Evolutionary conservation across 2,329 filamentous ascomycete species (phyloP).

Genomic region (Xenoacremonium recifei): DNA sequence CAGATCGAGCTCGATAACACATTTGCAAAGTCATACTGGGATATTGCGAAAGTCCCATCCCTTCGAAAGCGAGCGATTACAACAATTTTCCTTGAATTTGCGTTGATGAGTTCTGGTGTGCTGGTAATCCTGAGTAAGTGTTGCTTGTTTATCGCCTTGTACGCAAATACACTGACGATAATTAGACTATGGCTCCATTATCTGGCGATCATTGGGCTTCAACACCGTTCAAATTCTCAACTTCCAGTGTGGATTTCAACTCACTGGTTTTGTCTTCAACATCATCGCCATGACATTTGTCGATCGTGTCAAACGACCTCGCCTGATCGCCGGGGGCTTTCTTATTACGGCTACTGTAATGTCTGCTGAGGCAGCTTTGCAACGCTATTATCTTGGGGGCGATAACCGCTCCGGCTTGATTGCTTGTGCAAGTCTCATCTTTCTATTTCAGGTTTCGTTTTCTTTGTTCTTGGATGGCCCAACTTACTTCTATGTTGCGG

Average conservation of each 20-base stretch:
- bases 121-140: slow-evolving; percentile 6
- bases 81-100: neutral
- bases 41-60: neutral
- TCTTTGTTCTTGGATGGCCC: slow-evolving; percentile 6
- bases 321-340: slow-evolving; percentile 4
- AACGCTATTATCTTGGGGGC: slow-evolving; percentile 1
- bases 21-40: neutral
- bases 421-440: slow-evolving; percentile 4
- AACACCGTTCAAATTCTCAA: neutral
- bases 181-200: slow-evolving; percentile 5
- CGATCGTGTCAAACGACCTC: neutral
- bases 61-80: slow-evolving; percentile 1
- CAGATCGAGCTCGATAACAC: neutral
- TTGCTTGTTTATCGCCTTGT: neutral
- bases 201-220: slow-evolving; percentile 3
- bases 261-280: slow-evolving; percentile 3
- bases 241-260: slow-evolving; percentile 3
- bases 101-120: slow-evolving; percentile 1
- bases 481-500: slow-evolving; percentile 7
- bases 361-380: slow-evolving; percentile 3
- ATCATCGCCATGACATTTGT: slow-evolving; percentile 1
- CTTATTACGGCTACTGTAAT: neutral
- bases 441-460: slow-evolving; percentile 4
- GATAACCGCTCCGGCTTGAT: neutral
- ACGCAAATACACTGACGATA: neutral